These are phyloP conservation scores for Ogataea methylovora DNA, from an alignment of 805 yeast species.

Conservation along the genomic window DNA sequence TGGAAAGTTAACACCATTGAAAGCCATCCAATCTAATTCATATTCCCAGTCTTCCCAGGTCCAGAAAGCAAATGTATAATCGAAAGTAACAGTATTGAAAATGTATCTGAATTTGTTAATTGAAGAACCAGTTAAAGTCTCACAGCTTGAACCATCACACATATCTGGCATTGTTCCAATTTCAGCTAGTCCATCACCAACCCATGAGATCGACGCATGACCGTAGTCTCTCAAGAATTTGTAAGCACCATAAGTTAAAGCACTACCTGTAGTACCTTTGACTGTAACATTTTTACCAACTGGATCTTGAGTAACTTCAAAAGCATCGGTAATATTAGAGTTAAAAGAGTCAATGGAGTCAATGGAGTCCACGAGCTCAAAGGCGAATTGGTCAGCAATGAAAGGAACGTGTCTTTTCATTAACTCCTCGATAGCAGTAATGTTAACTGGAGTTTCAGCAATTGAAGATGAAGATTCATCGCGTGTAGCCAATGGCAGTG, in stretches of 20 bases:
- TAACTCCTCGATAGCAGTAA: conserved; percentile 1
- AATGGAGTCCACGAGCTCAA: not conserved
- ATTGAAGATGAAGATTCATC: not conserved
- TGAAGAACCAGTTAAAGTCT: conserved; percentile 1
- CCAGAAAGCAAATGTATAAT: conserved; percentile 6
- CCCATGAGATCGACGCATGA: conserved; percentile 3
- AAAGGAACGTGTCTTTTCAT: conserved; percentile 2
- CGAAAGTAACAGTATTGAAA: conserved; percentile 6
- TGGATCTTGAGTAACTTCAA: conserved; percentile 1
- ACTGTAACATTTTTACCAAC: conserved; percentile 3
- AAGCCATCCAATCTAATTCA: conserved; percentile 7
- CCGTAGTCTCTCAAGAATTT: conserved; percentile 4
- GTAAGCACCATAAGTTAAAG: conserved; percentile 4
- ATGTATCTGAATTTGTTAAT: conserved; percentile 2
- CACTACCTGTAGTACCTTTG: conserved; percentile 2
- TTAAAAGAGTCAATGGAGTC: not conserved
- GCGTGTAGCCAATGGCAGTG: too few relatives aligned
- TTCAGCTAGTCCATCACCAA: conserved; percentile 1
- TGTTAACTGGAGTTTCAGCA: conserved; percentile 6
- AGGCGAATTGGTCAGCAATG: conserved; percentile 2
- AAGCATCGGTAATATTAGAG: conserved; percentile 1
- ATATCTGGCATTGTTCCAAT: conserved; percentile 3
- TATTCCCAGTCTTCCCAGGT: conserved; percentile 7
- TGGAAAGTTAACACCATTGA: conserved; percentile 5
- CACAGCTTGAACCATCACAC: not conserved